Percentiles rank a stretch among this genome's conserved stretches.
Conservation (phyloP, 129 eudicot genomes). For the Tagetes patula region DNA sequence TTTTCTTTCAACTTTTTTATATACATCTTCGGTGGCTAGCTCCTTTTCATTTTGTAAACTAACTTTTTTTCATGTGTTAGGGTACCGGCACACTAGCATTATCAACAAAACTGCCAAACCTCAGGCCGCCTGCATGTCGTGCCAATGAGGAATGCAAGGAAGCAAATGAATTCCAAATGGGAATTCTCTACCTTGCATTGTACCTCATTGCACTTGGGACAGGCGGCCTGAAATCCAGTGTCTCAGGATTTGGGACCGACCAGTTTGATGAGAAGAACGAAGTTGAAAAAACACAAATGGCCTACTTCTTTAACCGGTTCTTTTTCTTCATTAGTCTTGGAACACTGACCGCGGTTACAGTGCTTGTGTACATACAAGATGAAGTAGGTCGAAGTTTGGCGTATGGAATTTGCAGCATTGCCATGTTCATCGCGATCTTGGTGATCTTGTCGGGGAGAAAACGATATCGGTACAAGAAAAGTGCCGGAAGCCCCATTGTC, state of each 20-base stretch:
- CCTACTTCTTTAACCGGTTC: conserved; percentile 75
- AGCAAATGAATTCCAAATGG: conserved; percentile 85
- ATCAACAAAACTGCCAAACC: conserved; percentile 60
- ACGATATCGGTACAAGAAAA: conserved; percentile 75
- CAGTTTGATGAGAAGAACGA: conserved; percentile 81
- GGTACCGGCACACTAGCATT: conserved; percentile 76
- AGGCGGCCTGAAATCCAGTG: conserved; percentile 87
- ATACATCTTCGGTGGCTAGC: no score
- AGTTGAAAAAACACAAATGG: conserved; percentile 72
- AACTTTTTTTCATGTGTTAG: conserved; percentile 27
- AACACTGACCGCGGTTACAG: conserved; percentile 61
- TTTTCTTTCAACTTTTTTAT: no score
- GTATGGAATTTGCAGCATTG: conserved; percentile 68
- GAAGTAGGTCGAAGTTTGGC: conserved; percentile 71
- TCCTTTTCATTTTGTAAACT: background rate
- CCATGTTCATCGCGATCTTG: conserved; percentile 66
- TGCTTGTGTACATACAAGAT: conserved; percentile 82
- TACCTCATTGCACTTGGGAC: conserved; percentile 82
- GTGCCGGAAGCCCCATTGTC: conserved; percentile 78
- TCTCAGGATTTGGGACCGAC: conserved; percentile 86
- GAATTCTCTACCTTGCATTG: conserved; percentile 66
- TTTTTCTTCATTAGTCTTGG: conserved; percentile 91
- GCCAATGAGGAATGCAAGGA: conserved; percentile 45
- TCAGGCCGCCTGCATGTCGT: conserved; percentile 70
- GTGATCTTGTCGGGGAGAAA: conserved; percentile 69